Base-by-base conservation (phyloP, 2,329 filamentous ascomycete genomes). In the Zymoseptoria crescenta region DNA sequence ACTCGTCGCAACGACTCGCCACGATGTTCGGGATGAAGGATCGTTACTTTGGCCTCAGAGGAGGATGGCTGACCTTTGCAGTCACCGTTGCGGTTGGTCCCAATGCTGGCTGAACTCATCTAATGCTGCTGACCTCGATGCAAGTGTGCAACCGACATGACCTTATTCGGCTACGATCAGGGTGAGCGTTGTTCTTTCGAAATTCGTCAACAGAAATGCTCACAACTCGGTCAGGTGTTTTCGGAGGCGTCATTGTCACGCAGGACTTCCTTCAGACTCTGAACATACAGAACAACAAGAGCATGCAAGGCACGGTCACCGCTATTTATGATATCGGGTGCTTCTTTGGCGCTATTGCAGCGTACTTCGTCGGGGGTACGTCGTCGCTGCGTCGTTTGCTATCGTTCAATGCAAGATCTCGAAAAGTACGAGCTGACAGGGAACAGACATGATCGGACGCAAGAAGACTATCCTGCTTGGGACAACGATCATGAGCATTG, bases 271-370 rank as follows among this genome's bases (percentile, higher is more conserved):
- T 66, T n/a, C 50, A 64, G 19, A 57, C 58, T 19, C 57, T 66
- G 1, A 56, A 53, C 6, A 55, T 65, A 3, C 73, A 55, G 48
- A 52, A 58, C 51, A 65, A 66, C 49, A 61, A 49, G 50, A 62
- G 61, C n/a, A 82, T 65, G 19, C 63, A 65, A 8, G 63, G 64
- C 30, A 65, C 80, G 0, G 79, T 83, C 9, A 82, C 80, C 0
- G 81, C 81, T 1, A 79, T 83, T 56, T 84, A 84, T 68, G 80
- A 84, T 62, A 75, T 85, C 28, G 82, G 82, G 8, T 85, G 82
- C 67, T 84, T 85, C 69, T 72, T 85, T 55, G 83, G 83, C 9
- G 81, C 76, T 1, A 71, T 81, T 45, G 64, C 76, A 2, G 76
- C 79, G 16, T 79, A 83, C 52, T 67, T 72, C 19, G 67, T 79